Evolutionary conservation across 805 yeast genomes (phyloP).

Genomic region (Teunomyces gatunensis): DNA sequence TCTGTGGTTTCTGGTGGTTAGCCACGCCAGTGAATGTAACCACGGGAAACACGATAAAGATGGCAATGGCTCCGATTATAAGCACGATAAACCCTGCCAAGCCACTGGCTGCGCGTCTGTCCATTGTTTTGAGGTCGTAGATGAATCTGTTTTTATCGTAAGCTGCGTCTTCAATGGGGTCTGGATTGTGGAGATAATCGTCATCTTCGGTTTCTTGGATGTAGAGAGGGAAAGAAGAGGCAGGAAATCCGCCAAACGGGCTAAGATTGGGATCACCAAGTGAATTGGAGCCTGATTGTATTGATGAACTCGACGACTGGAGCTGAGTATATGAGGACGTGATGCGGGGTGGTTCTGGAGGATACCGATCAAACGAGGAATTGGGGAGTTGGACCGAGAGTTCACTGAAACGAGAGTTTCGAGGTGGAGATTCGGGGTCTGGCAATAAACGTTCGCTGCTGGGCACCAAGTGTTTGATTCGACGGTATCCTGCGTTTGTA

Average conservation of each 20-base stretch:
- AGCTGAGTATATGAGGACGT: background rate
- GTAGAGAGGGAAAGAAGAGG: conserved; percentile 26
- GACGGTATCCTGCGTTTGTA: background rate
- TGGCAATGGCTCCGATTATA: conserved; percentile 13
- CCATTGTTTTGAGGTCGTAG: conserved; percentile 23
- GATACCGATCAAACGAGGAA: background rate
- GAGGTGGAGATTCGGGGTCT: background rate
- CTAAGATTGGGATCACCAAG: conserved; percentile 25
- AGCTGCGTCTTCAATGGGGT: conserved; percentile 27
- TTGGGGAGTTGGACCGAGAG: background rate
- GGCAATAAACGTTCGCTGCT: background rate
- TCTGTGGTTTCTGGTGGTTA: conserved; percentile 17
- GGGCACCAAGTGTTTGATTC: background rate
- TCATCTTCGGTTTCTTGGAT: conserved; percentile 28
- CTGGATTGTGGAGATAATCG: conserved; percentile 30
- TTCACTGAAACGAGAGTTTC: background rate
- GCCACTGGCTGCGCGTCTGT: conserved; percentile 22
- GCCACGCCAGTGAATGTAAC: conserved; percentile 25
- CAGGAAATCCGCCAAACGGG: conserved; percentile 31
- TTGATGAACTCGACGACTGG: background rate
- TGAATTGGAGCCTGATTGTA: background rate
- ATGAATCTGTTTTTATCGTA: conserved; percentile 27
- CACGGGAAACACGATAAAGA: conserved; percentile 23
- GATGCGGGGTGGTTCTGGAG: background rate
- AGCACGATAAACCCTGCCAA: conserved; percentile 19